Evolutionary conservation across 148 eudicot species (phyloP).

Genomic region (Selenicereus undatus): DNA sequence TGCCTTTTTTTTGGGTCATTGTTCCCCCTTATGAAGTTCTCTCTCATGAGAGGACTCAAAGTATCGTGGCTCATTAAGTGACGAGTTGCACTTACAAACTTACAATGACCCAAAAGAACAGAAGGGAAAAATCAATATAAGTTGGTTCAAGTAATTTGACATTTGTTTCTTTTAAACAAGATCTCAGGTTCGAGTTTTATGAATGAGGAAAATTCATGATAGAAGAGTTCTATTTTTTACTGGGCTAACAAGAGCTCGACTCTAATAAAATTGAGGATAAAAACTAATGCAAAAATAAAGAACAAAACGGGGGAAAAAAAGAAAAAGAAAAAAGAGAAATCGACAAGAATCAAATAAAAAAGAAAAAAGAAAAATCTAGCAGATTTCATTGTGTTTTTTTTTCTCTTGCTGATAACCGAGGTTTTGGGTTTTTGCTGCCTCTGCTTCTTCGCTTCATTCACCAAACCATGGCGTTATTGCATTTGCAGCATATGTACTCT

Average conservation of each 20-base stretch:
- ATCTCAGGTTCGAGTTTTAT: too few relatives aligned
- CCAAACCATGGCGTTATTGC: constrained; percentile 55
- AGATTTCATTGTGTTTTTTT: too few relatives aligned
- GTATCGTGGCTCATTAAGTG: background rate
- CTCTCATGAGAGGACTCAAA: background rate
- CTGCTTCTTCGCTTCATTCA: background rate
- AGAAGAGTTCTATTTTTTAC: too few relatives aligned
- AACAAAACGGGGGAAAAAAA: background rate
- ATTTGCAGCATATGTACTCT: constrained; percentile 39
- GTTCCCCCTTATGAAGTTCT: too few relatives aligned
- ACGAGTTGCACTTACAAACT: too few relatives aligned
- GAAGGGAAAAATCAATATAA: background rate
- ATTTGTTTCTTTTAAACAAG: too few relatives aligned
- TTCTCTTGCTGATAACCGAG: background rate
- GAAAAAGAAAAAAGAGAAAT: background rate
- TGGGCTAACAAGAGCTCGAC: too few relatives aligned
- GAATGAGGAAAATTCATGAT: too few relatives aligned
- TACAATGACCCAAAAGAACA: background rate
- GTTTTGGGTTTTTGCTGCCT: constrained; percentile 21
- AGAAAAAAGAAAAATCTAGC: background rate
- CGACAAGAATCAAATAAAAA: background rate
- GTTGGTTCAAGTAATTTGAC: too few relatives aligned
- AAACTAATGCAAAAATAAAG: too few relatives aligned
- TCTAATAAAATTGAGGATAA: too few relatives aligned
- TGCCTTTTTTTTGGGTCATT: too few relatives aligned